Percentiles rank a stretch among this genome's conserved stretches.
Evolutionary conservation across 106 monocot species (phyloP).

Genomic region (Dendrobium chrysotoxum): DNA sequence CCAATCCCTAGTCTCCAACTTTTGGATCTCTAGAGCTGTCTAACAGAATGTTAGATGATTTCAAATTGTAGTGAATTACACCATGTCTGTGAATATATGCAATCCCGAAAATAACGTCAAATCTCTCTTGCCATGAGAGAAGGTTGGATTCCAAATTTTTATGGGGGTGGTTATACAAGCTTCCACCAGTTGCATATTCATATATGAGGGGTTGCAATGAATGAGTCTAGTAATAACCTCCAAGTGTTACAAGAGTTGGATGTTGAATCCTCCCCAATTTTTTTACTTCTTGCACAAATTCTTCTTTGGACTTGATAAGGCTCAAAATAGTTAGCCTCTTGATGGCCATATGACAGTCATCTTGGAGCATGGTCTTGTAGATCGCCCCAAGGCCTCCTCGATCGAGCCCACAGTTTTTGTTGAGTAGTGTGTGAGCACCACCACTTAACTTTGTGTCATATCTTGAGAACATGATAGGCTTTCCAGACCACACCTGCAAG

Average conservation of each 20-base stretch:
- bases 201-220: constrained; percentile 57
- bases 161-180: constrained; percentile 24
- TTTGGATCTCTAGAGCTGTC: constrained; percentile 14
- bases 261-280: constrained; percentile 40
- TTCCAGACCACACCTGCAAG: no score
- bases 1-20: constrained; percentile 34
- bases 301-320: constrained; percentile 51
- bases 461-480: constrained; percentile 46
- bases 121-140: constrained; percentile 29
- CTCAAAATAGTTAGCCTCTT: constrained; percentile 52
- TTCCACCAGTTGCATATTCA: constrained; percentile 37
- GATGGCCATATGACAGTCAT: constrained; percentile 43
- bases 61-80: constrained; percentile 25
- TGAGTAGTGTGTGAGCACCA: constrained; percentile 34
- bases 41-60: constrained; percentile 24
- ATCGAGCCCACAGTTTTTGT: constrained; percentile 45
- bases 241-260: constrained; percentile 35
- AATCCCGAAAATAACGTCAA: constrained; percentile 16
- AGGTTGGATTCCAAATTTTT: not conserved
- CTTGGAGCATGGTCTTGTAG: constrained; percentile 26
- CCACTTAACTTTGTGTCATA: constrained; percentile 33
- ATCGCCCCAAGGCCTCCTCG: constrained; percentile 41
- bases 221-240: constrained; percentile 61
- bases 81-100: constrained; percentile 13
- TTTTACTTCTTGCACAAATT: constrained; percentile 49